Percentiles rank a stretch among this genome's conserved stretches.
Evolutionary conservation across 2,329 filamentous ascomycete species (phyloP).

Genomic region (Lasiodiplodia hormozganensis): DNA sequence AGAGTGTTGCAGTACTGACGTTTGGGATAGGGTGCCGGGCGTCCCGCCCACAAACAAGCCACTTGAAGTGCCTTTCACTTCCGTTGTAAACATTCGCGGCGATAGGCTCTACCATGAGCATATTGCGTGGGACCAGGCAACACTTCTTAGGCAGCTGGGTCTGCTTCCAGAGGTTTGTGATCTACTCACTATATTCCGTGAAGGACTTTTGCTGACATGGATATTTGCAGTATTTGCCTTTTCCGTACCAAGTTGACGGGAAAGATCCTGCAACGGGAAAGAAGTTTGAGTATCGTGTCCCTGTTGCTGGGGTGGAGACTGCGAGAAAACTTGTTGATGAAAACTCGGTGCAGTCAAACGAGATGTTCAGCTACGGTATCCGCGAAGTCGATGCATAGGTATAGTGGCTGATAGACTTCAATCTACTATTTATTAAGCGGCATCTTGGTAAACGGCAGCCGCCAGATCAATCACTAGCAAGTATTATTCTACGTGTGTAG

Average conservation of each 20-base stretch:
- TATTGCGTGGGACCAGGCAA: constrained; percentile 73
- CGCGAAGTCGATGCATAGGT: constrained; percentile 34
- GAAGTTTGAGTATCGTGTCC: constrained; percentile 66
- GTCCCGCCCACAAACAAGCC: constrained; percentile 41
- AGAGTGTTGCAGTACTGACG: neutral
- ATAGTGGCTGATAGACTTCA: neutral
- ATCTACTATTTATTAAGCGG: neutral
- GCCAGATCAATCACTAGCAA: no score
- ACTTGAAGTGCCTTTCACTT: constrained; percentile 66
- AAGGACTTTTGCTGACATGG: neutral
- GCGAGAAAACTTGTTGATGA: constrained; percentile 60
- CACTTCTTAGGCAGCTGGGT: constrained; percentile 66
- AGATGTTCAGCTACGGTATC: constrained; percentile 57
- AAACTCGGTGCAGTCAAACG: constrained; percentile 60
- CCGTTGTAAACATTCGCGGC: constrained; percentile 71
- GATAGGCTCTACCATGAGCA: constrained; percentile 74
- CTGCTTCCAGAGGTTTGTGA: constrained; percentile 60
- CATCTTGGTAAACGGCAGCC: no score
- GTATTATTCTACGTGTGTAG: no score
- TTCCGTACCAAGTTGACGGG: constrained; percentile 58
- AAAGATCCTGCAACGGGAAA: constrained; percentile 45
- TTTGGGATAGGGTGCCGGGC: constrained; percentile 36
- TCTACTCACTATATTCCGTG: neutral
- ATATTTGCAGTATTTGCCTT: constrained; percentile 60
- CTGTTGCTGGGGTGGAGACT: constrained; percentile 64